Evolutionary conservation across 257 asterid genomes (phyloP), one percentile per base, ranked within the genome.

Genomic region (Plantago elongata): DNA sequence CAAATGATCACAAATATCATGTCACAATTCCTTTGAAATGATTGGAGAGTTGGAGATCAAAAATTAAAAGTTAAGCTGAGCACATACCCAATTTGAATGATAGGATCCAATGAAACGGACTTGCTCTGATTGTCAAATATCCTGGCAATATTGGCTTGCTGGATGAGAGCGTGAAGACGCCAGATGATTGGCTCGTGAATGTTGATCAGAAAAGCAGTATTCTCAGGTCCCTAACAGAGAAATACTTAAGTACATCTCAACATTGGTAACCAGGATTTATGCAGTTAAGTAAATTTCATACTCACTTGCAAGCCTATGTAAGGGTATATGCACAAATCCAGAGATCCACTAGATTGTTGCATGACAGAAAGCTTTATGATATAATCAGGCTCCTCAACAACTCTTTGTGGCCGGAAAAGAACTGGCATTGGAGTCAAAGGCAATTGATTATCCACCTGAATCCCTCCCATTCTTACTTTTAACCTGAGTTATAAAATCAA

Each of bases 371-470:
- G 84, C 81, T 93, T 89, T 84, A 93, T 80, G 74, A 80, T 76
- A 77, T 80, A 82, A 74, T 93, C 97, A 67, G 73, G 75, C 71
- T 86, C 96, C 75, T 85, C 97, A 45, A 85, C 99, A 64, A 79
- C 69, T 73, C 95, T 82, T 72, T 93, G 97, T 46, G 97, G 84
- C 62, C 96, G 84, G 77, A 93, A 84, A 61, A 93, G 95, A 76
- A 93, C 99, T 16, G 99, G 99, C 88, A 83, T 85, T 57, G 96
- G 97, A 73, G 97, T 85, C 74, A 93, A 79, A 68, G 97, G 99
- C 81, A 93, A 69, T 70, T 93, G 99, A 82, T 93, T 93, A 73
- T 93, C 99, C 65, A 85, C 81, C 81, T 93, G 99, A 71, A 93
- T 79, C 46, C 90, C 91, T 54, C 81, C 89, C 92, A 89, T 85